A percentile compares a stretch with the other conserved stretches of the same genome.
phyloP scores from a whole-genome alignment of 2,329 filamentous ascomycete genomes.

The Botrytis aclada region DNA sequence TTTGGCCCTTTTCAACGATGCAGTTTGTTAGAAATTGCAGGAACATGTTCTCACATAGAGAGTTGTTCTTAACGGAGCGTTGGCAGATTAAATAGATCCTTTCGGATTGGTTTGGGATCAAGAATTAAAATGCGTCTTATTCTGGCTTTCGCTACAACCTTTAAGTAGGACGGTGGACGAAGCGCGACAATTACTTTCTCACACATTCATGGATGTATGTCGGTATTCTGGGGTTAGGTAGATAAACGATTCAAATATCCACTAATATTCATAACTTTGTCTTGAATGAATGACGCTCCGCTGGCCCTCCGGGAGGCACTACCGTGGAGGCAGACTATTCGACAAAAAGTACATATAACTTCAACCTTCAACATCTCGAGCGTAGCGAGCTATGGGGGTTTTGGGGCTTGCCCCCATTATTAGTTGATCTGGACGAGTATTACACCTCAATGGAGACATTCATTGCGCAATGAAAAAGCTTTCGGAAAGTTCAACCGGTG shows the following conservation, averaged over 20 bases:
- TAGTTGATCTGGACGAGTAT: neutral
- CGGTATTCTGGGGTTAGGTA: neutral
- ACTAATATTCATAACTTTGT: neutral
- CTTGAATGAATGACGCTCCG: neutral
- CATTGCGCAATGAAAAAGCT: neutral
- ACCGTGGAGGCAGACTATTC: neutral
- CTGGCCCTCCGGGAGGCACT: neutral
- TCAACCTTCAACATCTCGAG: neutral
- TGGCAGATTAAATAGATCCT: constrained; percentile 49
- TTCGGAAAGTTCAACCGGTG: neutral
- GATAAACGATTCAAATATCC: neutral
- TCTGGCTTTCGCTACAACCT: constrained; percentile 34
- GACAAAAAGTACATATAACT: neutral
- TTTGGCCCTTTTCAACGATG: constrained; percentile 56
- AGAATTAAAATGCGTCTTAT: constrained; percentile 38
- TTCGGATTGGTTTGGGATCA: constrained; percentile 32
- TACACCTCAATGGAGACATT: neutral
- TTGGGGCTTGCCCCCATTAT: neutral
- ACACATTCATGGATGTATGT: constrained; percentile 26
- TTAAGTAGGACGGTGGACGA: constrained; percentile 36
- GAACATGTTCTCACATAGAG: constrained; percentile 64
- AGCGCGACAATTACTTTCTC: constrained; percentile 36
- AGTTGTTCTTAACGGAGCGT: constrained; percentile 77
- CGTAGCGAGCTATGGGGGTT: neutral
- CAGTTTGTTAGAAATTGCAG: constrained; percentile 69